These are phyloP conservation scores for Xylariaceae sp. DNA, from an alignment of 2,329 filamentous ascomycete genomes.

Conservation along the genomic window DNA sequence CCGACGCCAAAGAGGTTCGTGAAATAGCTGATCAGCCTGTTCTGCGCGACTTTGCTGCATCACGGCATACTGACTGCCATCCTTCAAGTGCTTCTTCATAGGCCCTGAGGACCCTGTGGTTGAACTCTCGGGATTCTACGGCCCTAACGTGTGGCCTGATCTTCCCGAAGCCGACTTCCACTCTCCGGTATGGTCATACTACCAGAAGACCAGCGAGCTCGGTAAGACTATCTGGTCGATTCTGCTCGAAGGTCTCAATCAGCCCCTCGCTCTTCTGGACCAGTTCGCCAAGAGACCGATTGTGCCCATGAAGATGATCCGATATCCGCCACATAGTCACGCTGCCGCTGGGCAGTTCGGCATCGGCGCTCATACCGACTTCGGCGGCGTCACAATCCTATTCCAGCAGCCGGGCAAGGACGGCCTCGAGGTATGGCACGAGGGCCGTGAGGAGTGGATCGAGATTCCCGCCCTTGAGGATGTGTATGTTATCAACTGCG, in stretches of 20 bases:
- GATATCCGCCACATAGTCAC: conserved; percentile 13
- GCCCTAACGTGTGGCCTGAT: conserved; percentile 34
- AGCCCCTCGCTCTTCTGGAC: conserved; percentile 19
- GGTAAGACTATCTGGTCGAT: conserved; percentile 27
- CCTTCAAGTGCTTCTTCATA: conserved; percentile 13
- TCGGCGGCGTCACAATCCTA: conserved; percentile 27
- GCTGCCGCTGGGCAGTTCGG: conserved; percentile 18
- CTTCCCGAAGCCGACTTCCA: conserved; percentile 32
- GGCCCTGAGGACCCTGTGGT: conserved; percentile 25
- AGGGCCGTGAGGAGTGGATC: conserved; percentile 19
- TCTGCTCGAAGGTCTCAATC: conserved; percentile 27
- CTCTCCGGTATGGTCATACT: conserved; percentile 26
- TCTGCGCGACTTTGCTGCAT: too few species aligned
- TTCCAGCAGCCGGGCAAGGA: conserved; percentile 27
- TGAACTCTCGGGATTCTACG: conserved; percentile 25
- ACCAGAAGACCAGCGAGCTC: conserved; percentile 23
- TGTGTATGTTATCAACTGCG: conserved; percentile 25
- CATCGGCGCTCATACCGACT: conserved; percentile 27
- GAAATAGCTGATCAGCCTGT: neutral
- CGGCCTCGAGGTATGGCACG: conserved; percentile 27
- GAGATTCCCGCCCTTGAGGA: conserved; percentile 21
- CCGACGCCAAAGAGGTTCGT: conserved; percentile 26
- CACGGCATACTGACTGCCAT: conserved; percentile 18
- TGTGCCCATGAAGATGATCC: conserved; percentile 25
- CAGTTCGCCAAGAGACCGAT: conserved; percentile 22